Percentiles rank a stretch among this genome's conserved stretches.
phyloP scores from a whole-genome alignment of 75 land plant species.

The Gnetum montanum region DNA sequence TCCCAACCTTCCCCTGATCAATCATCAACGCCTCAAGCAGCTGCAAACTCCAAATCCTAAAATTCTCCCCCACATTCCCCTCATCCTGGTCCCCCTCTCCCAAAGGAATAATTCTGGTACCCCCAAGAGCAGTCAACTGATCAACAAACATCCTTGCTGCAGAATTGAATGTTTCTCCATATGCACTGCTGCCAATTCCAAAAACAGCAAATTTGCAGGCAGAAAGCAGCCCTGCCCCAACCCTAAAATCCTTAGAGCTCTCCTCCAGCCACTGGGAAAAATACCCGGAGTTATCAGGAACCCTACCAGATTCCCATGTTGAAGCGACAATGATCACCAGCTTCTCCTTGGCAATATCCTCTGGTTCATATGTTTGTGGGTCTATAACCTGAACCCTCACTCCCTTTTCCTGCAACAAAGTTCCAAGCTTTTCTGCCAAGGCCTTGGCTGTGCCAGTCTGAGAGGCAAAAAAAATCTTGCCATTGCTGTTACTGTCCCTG shows the following conservation, averaged over 20 bases:
- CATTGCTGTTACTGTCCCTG: neutral
- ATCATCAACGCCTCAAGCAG: conserved; percentile 30
- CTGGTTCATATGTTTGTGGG: conserved; percentile 68
- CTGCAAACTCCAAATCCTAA: conserved; percentile 47
- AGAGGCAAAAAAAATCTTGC: conserved; percentile 67
- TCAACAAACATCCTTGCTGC: conserved; percentile 49
- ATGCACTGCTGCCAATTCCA: conserved; percentile 73
- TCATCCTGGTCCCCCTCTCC: conserved; percentile 69
- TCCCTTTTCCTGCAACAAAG: conserved; percentile 12
- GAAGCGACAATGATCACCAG: conserved; percentile 63
- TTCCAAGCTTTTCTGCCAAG: conserved; percentile 50
- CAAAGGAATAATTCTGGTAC: conserved; percentile 29
- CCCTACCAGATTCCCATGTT: conserved; percentile 79
- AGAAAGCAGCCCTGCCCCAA: conserved; percentile 49
- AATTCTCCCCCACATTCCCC: conserved; percentile 51
- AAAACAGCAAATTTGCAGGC: conserved; percentile 69
- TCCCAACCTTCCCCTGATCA: conserved; percentile 4
- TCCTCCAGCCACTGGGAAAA: conserved; percentile 73
- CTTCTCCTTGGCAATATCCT: conserved; percentile 64
- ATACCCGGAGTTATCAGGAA: conserved; percentile 45
- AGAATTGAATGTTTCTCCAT: conserved; percentile 51
- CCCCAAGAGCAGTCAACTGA: conserved; percentile 56
- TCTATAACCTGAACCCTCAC: conserved; percentile 52
- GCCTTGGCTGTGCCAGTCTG: conserved; percentile 64
- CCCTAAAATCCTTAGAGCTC: conserved; percentile 76